Evolutionary conservation across 129 eudicot species (phyloP), one percentile per base, ranked within the genome.

Genomic region (Flaveria trinervia): DNA sequence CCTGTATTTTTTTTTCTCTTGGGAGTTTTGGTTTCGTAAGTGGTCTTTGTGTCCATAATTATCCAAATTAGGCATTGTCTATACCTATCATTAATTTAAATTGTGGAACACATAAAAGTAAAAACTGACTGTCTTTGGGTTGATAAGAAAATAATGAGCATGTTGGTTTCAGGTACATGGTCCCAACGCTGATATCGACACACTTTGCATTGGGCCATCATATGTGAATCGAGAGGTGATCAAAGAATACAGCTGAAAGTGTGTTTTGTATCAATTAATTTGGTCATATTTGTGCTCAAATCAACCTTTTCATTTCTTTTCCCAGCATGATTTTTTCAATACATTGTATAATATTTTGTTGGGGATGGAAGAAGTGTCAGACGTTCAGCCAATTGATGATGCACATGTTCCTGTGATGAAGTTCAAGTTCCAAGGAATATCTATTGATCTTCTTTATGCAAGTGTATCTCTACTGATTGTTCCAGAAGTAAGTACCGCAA

Each of bases 401-500:
- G 85, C 85, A 69, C 85, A 82, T 82, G 85, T 82, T 46, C 85
- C 85, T 39, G 75, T 82, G 20, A 77, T 82, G 82, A 82, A 82
- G 61, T 77, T 82, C 75, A 82, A 82, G 75, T 82, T 82, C 18
- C 75, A 77, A 44, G 85, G 82, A n/a, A 77, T 82, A 77, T 82
- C 85, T 45, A 82, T 82, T 71, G 85, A 82, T 82, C 85, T 82
- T 77, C 75, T 82, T 22, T 82, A 82, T 56, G 85, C 85, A 8
- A 77, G 85, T 12, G 78, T 82, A 44, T 77, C 85, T 56, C 70
- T 82, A 65, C 59, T 82, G 71, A 70, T 71, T 77, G 82, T 82
- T 65, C 85, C 82, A 30, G 85, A 82, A 71, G 85, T 82, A 77
- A 82, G 82, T 77, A 52, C 44, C 39, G 45, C 67, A 49, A 43